Conservation (phyloP, 2,329 filamentous ascomycete species). For the Sarocladiaceae sp. region DNA sequence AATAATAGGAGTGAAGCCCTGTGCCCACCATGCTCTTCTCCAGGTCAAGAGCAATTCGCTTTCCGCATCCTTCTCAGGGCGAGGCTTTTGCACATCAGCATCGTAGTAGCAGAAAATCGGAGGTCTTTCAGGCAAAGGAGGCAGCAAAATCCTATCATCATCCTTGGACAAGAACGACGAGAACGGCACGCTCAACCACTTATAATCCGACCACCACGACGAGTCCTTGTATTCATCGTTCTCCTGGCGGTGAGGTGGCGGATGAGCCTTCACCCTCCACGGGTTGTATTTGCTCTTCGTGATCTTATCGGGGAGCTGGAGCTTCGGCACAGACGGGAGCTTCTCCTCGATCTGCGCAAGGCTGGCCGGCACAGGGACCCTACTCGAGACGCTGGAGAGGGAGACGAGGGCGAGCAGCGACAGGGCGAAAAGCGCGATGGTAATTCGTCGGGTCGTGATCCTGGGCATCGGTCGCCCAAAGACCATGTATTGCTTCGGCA, state of each 20-base stretch:
- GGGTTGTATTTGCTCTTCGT: slow-evolving; percentile 55
- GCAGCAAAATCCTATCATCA: slow-evolving; percentile 77
- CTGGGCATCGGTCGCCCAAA: slow-evolving; percentile 47
- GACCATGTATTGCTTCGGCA: slow-evolving; percentile 28
- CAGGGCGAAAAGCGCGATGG: slow-evolving; percentile 45
- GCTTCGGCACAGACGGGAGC: slow-evolving; percentile 40
- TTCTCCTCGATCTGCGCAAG: slow-evolving; percentile 30
- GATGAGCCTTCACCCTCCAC: slow-evolving; percentile 66
- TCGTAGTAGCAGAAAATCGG: slow-evolving; percentile 93
- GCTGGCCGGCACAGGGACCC: slow-evolving; percentile 43
- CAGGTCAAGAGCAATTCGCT: slow-evolving; percentile 77
- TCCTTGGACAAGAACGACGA: slow-evolving; percentile 77
- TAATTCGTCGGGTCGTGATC: slow-evolving; percentile 48
- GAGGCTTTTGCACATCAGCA: slow-evolving; percentile 56
- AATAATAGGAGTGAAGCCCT: slow-evolving; percentile 84
- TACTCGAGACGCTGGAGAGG: slow-evolving; percentile 46
- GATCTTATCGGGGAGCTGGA: slow-evolving; percentile 25
- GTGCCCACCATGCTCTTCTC: slow-evolving; percentile 92
- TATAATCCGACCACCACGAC: slow-evolving; percentile 85
- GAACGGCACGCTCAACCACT: slow-evolving; percentile 81
- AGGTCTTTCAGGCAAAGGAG: slow-evolving; percentile 65
- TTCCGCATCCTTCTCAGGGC: slow-evolving; percentile 65
- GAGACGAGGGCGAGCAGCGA: slow-evolving; percentile 51
- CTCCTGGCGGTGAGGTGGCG: slow-evolving; percentile 66
- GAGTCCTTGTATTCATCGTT: slow-evolving; percentile 76